Base-by-base conservation (phyloP, 495 filamentous ascomycete species). In the Tuber microsphaerosporum region DNA sequence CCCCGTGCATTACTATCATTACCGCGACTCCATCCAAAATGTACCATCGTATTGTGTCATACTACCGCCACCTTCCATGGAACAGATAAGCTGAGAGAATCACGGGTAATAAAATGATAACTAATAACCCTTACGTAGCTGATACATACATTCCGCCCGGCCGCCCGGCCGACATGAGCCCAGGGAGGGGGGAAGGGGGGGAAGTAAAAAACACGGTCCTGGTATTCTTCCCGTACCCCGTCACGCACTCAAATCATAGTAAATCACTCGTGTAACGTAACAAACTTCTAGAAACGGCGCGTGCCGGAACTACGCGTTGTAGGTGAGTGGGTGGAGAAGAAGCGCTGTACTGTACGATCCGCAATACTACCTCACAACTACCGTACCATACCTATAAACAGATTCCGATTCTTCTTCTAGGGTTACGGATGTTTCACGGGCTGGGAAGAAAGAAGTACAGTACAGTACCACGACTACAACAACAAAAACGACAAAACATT, bases 201-300 rank as follows among this genome's bases (percentile, higher is more conserved):
- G 14, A 4, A 19, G 12, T 4, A 19, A 17, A 26, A n/a, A 56
- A 56, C 48, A 26, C 10, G 22, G 48, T 31, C 56, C 26, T 31
- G 26, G 26, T 65, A 65, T 56, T 14, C n/a, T 14, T 31, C 26
- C 56, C n/a, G n/a, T n/a, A 2, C 2, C 16, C 4, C n/a, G 10
- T 43, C 42, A 43, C 9, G 2, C 26, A 65, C 56, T n/a, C 12
- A 65, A 65, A 65, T 65, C 56, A 65, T 31, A 31, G 56, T 65
- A 65, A 65, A 65, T 65, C 56, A 65, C 56, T 65, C 56, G 56
- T 65, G 56, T 65, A 65, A 65, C n/a, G n/a, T 31, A 31, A 7
- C n/a, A 12, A 6, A 14, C 26, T 26, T 12, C 8, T 10, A 10
- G 22, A n/a, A 56, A 65, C 51, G 51, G 26, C 56, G 56, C 26